phyloP scores from a whole-genome alignment of 163 green algal genomes.

The Chlamydomonas reinhardtii region DNA sequence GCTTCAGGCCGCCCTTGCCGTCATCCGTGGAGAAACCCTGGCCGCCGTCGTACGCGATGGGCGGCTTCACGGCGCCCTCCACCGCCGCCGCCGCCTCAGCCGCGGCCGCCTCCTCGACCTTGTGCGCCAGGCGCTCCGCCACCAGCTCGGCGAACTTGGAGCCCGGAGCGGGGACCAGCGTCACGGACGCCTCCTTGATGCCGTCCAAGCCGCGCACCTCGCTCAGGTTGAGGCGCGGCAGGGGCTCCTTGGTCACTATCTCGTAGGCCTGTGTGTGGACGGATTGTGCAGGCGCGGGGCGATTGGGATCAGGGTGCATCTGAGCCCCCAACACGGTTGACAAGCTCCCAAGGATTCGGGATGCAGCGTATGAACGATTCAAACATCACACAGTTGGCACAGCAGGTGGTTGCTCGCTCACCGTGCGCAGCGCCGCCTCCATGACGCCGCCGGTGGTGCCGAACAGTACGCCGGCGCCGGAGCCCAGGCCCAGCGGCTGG shows the following conservation, averaged over 20 bases:
- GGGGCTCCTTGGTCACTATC: constrained; percentile 55
- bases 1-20: not conserved
- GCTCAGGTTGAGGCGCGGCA: constrained; percentile 50
- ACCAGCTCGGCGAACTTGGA: constrained; percentile 57
- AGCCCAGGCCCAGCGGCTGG: constrained; percentile 65
- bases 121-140: constrained; percentile 9
- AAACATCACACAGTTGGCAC: no score
- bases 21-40: not conserved
- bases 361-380: no score
- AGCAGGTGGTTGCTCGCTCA: not conserved
- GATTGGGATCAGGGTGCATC: not conserved
- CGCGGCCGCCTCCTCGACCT: not conserved
- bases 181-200: constrained; percentile 66
- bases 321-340: no score
- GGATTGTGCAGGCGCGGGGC: no score
- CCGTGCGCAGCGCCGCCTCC: constrained; percentile 78
- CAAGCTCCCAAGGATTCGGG: no score
- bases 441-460: constrained; percentile 82
- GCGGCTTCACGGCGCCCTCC: not conserved
- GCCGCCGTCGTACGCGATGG: constrained; percentile 23
- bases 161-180: constrained; percentile 52
- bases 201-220: constrained; percentile 76
- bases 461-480: constrained; percentile 71
- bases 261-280: constrained; percentile 59
- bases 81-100: constrained; percentile 13